Evolutionary conservation across 2,329 filamentous ascomycete genomes (phyloP), one percentile per base, ranked within the genome.

Genomic region (Blastomyces gilchristii): DNA sequence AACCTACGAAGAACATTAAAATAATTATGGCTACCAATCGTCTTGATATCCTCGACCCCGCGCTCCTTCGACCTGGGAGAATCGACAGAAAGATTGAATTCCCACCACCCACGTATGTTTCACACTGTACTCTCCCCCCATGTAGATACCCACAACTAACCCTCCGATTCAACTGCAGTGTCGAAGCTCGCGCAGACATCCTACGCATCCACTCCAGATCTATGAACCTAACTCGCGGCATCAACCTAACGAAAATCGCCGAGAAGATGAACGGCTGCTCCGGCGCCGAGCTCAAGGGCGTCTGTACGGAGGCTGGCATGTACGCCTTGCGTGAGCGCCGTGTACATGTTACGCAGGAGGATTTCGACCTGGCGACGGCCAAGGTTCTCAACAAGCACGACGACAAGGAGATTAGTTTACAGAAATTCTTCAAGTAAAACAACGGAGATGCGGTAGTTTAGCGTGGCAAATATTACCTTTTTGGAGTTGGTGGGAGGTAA

Each of bases 211-310:
- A 99, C 81, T 95, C 89, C 70, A 86, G 94, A 71, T 96, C 92
- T 79, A 99, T 99, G 94, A 99, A 99, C 79, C 78, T 99, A 71
- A 99, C 94, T 16, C 86, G 94, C 72, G 94, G 94, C 61, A 97
- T 99, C 81, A 96, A 99, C 79, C 81, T 99, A 68, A 96, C 85
- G 71, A 99, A 99, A 86, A 96, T 97, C 71, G 94, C 94, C 39
- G 94, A 99, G 82, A 97, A 97, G 85, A 99, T 99, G 94, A 97
- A 97, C 73, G 94, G 94, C 60, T 99, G 94, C 78, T 97, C 92
- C 2, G 94, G 94, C 65, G 94, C 94, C 62, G 94, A 99, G 79
- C 79, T 99, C 70, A 99, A 99, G 85, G 94, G 94, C 80, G 94
- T 99, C 58, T 99, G 94, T 77, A 99, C 94, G 56, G 94, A 99